Evolutionary conservation across 169 alveolate genomes (phyloP).

Genomic region (Eimeria zaria): DNA sequence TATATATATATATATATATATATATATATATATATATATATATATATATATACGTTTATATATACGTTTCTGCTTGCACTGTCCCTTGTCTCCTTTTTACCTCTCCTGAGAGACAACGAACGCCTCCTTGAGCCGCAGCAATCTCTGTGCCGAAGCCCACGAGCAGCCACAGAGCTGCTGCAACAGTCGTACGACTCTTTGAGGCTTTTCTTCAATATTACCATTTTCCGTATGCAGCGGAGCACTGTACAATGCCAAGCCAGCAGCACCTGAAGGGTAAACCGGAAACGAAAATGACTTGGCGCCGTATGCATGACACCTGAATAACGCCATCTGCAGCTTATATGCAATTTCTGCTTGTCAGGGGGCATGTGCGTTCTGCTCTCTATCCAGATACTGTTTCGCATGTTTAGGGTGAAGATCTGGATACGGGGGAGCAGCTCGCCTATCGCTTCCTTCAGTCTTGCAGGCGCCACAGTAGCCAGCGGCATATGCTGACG

Average conservation of each 20-base stretch:
- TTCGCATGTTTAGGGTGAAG: neutral
- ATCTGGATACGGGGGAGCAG: neutral
- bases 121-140: slow-evolving; percentile 53
- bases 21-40: too few species aligned
- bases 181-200: slow-evolving; percentile 6
- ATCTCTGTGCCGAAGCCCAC: slow-evolving; percentile 4
- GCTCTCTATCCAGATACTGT: neutral
- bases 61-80: neutral
- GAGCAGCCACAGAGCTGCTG: slow-evolving; percentile 42
- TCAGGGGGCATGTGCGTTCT: neutral
- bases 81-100: neutral
- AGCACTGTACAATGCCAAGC: neutral
- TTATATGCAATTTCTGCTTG: neutral
- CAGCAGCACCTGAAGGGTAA: slow-evolving; percentile 26
- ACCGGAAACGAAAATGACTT: neutral
- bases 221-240: neutral
- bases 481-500: neutral
- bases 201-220: neutral
- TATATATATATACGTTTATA: too few species aligned
- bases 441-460: neutral
- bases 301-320: neutral
- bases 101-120: neutral
- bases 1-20: too few species aligned
- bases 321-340: neutral
- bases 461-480: neutral